phyloP scores from a whole-genome alignment of 2,329 filamentous ascomycete species.

The Pseudogymnoascus sp. region DNA sequence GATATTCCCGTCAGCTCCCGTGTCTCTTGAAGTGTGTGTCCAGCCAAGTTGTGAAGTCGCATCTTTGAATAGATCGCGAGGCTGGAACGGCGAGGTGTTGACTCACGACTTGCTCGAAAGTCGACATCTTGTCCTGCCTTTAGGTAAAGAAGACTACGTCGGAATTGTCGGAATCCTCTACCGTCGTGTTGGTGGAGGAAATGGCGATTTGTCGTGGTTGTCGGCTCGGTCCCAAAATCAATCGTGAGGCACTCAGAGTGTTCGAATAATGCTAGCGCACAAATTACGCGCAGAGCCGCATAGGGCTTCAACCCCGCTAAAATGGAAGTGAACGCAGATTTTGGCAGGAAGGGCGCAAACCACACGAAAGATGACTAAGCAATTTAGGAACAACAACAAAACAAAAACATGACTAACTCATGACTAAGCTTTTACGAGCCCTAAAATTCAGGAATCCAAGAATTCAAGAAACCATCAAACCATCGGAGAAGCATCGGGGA shows the following conservation, averaged over 20 bases:
- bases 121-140: slow-evolving; percentile 50
- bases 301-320: slow-evolving; percentile 11
- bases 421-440: not conserved
- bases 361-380: not conserved
- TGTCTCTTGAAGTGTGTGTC: not conserved
- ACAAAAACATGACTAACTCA: not conserved
- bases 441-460: not conserved
- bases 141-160: slow-evolving; percentile 29
- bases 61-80: slow-evolving; percentile 5
- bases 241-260: slow-evolving; percentile 9
- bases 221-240: slow-evolving; percentile 16
- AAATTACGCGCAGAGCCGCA: slow-evolving; percentile 9
- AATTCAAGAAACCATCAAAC: not conserved
- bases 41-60: slow-evolving; percentile 4
- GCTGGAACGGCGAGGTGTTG: slow-evolving; percentile 18
- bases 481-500: not conserved
- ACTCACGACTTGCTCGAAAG: slow-evolving; percentile 66
- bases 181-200: slow-evolving; percentile 30
- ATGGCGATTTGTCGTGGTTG: slow-evolving; percentile 27
- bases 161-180: slow-evolving; percentile 28
- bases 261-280: slow-evolving; percentile 8
- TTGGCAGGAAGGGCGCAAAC: not conserved
- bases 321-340: not conserved
- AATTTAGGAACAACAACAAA: not conserved
- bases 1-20: slow-evolving; percentile 7